Percentiles rank a stretch among this genome's conserved stretches.
Evolutionary conservation across 2,329 filamentous ascomycete species (phyloP).

Genomic region (Cladorrhinum sp.): DNA sequence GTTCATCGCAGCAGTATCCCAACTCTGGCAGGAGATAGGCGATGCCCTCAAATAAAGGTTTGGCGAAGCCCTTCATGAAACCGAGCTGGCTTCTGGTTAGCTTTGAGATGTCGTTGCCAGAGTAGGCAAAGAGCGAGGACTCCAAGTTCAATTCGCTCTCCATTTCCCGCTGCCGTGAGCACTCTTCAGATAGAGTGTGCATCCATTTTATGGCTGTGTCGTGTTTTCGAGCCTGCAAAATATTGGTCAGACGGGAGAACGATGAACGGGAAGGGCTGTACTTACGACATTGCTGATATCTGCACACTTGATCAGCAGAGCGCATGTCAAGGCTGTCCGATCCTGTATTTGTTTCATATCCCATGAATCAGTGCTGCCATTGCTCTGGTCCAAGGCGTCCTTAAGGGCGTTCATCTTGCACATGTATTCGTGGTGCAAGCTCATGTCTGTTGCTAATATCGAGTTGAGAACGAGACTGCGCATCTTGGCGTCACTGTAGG

Average conservation of each 20-base stretch:
- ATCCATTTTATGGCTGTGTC: conserved; percentile 86
- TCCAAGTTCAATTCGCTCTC: conserved; percentile 83
- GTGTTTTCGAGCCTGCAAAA: conserved; percentile 70
- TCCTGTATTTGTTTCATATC: conserved; percentile 72
- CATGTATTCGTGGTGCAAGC: conserved; percentile 96
- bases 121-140: conserved; percentile 80
- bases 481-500: conserved; percentile 75
- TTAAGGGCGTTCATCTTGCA: conserved; percentile 78
- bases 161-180: conserved; percentile 88
- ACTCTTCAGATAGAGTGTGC: conserved; percentile 90
- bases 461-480: conserved; percentile 92
- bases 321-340: conserved; percentile 78
- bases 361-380: conserved; percentile 66
- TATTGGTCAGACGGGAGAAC: conserved; percentile 13
- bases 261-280: conserved; percentile 29
- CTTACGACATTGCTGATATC: conserved; percentile 97
- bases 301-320: conserved; percentile 92
- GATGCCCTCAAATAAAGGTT: conserved; percentile 85
- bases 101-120: conserved; percentile 78
- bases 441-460: conserved; percentile 98
- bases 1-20: conserved; percentile 78
- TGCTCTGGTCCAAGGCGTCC: conserved; percentile 67
- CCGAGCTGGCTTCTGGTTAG: conserved; percentile 85
- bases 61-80: conserved; percentile 95
- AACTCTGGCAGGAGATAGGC: conserved; percentile 82